phyloP scores from a whole-genome alignment of 2,329 filamentous ascomycete species.

The Penicillium sp. region DNA sequence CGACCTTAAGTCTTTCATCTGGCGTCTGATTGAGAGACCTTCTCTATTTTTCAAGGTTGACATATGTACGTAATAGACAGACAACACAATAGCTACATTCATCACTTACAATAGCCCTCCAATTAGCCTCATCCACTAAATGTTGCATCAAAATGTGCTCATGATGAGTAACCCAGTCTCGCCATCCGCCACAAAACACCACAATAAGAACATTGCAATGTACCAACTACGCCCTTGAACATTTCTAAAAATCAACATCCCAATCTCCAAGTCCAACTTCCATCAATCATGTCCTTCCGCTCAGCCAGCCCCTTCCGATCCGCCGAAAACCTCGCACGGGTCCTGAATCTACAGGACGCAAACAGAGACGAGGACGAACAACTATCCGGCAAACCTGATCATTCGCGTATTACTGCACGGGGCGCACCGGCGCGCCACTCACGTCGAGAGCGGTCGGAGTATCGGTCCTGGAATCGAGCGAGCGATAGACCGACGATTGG shows the following conservation, averaged over 20 bases:
- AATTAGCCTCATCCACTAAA: no score
- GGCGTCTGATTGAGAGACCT: no score
- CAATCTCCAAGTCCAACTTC: no score
- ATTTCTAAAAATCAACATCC: no score
- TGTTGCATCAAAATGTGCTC: slow-evolving; percentile 11
- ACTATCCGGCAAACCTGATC: slow-evolving; percentile 2
- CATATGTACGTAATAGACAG: no score
- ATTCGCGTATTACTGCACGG: slow-evolving; percentile 6
- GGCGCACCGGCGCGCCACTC: slow-evolving; percentile 9
- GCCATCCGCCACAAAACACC: slow-evolving; percentile 3
- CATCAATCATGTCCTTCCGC: slow-evolving; percentile 9
- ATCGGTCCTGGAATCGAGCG: slow-evolving; percentile 14
- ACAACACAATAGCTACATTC: no score
- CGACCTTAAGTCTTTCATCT: no score
- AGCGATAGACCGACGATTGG: slow-evolving; percentile 9
- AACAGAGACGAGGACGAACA: slow-evolving; percentile 1
- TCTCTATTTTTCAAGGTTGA: no score
- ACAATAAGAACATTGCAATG: not conserved
- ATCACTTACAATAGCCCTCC: no score
- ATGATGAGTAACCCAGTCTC: slow-evolving; percentile 10
- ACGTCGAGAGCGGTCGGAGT: slow-evolving; percentile 11
- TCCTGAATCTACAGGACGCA: slow-evolving; percentile 4
- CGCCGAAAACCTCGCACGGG: slow-evolving; percentile 9
- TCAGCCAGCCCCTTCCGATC: slow-evolving; percentile 6
- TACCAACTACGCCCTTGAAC: no score